Base-by-base conservation (phyloP, 1,284 basidiomycete genomes). In the Cystobasidium pallidum region DNA sequence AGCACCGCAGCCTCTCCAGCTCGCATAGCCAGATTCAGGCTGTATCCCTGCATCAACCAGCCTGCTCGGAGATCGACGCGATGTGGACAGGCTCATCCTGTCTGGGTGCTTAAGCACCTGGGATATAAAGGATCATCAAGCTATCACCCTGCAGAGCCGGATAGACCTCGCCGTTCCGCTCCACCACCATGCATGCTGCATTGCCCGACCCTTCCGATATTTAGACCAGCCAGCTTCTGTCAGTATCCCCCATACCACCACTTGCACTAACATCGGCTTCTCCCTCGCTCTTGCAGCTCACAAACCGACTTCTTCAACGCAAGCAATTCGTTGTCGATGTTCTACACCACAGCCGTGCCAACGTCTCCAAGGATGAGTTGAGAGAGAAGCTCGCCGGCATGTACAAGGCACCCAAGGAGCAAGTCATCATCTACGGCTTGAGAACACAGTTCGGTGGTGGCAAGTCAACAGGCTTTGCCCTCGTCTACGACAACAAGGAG, bases 361-460 rank as follows among this genome's bases (percentile, higher is more conserved):
- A 96, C 83, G 91, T 99, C 81, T 91, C 95, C 81, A 94, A 92
- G 84, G 84, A 86, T 72, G 95, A 99, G 81, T 88, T 99, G 79
- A 86, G 88, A 73, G 94, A 97, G 83, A 96, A 95, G 85, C 89
- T 99, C 78, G 91, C 91, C 45, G 82, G 81, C 68, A 82, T 86
- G 78, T 87, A 86, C 85, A 87, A 87, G 84, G 81, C 86, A 49
- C 84, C 85, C 75, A 84, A 84, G 80, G 84, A 94, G 75, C 83
- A 84, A 77, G 84, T 86, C 78, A 82, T 85, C 79, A 84, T 85
- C 77, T 86, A 86, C 77, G 86, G 86, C 75, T 81, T 86, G 80
- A 77, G 88, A 83, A 98, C 96, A 81, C 89, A 91, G 75, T 99
- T 98, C 84, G 96, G 96, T 91, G 96, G 96, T 84, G 96, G 96